These are phyloP conservation scores for Colletotrichum lupini DNA, from an alignment of 2,329 filamentous ascomycete species.

Conservation along the genomic window DNA sequence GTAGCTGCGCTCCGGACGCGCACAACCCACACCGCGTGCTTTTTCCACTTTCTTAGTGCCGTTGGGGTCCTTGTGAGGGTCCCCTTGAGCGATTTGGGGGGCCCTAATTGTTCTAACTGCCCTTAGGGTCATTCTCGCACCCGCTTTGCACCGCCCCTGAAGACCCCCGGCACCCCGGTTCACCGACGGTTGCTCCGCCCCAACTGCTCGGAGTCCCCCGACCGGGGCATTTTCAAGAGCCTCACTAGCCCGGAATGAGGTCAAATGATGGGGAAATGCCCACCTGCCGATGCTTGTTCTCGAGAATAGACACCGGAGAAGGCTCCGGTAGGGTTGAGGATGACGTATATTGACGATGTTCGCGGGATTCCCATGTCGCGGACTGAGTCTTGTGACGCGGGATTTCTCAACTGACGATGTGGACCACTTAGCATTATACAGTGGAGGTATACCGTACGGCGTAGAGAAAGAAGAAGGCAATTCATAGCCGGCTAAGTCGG, in stretches of 20 bases:
- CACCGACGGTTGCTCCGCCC: constrained; percentile 30
- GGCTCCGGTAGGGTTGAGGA: constrained; percentile 1
- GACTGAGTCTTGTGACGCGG: neutral
- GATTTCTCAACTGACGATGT: neutral
- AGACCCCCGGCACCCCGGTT: constrained; percentile 15
- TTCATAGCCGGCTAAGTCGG: neutral
- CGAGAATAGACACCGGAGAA: constrained; percentile 6
- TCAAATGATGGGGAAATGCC: constrained; percentile 6
- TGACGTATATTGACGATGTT: constrained; percentile 12
- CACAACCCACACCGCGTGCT: neutral
- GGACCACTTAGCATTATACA: neutral
- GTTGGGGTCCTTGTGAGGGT: neutral
- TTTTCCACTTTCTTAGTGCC: constrained; percentile 24
- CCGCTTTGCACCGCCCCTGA: constrained; percentile 14
- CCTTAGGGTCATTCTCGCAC: neutral
- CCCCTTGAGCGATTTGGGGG: neutral
- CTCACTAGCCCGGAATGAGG: constrained; percentile 20
- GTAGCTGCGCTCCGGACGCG: neutral
- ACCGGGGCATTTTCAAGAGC: constrained; percentile 19
- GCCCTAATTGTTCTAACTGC: too few species aligned
- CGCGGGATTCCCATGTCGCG: neutral
- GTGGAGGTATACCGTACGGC: neutral
- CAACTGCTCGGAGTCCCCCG: constrained; percentile 19
- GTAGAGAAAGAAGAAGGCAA: neutral
- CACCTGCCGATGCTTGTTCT: constrained; percentile 30